phyloP scores from a whole-genome alignment of 371 early-diverging fungal species.

The Mortierella sp. region DNA sequence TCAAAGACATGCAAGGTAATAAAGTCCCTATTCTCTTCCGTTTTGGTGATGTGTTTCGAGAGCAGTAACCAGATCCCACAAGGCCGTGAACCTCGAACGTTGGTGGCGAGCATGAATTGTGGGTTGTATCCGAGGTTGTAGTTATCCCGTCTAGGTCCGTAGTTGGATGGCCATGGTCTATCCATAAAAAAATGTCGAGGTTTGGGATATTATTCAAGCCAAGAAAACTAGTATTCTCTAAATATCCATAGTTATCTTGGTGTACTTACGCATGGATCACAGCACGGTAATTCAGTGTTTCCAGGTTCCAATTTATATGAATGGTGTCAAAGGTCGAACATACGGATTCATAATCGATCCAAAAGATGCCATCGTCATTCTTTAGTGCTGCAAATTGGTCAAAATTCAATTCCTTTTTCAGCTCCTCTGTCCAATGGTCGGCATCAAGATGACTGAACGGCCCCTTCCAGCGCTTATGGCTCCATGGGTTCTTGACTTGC shows the following conservation, averaged over 20 bases:
- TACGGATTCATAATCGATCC: conserved; percentile 89
- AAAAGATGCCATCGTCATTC: conserved; percentile 74
- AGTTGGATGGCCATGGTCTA: conserved; percentile 71
- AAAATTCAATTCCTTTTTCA: conserved; percentile 75
- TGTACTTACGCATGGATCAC: conserved; percentile 61
- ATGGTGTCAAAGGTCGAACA: conserved; percentile 84
- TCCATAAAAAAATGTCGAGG: background rate
- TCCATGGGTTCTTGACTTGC: conserved; percentile 92
- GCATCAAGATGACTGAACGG: conserved; percentile 82
- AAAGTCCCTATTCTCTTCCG: conserved; percentile 87
- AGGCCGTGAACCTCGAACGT: conserved; percentile 67
- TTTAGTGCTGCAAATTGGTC: conserved; percentile 74
- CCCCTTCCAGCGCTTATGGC: conserved; percentile 88
- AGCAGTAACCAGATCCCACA: conserved; percentile 84
- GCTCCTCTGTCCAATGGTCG: conserved; percentile 77
- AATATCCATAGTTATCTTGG: background rate
- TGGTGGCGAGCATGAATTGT: conserved; percentile 75
- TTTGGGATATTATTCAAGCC: background rate
- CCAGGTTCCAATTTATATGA: conserved; percentile 91
- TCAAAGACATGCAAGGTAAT: conserved; percentile 88
- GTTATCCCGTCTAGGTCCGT: conserved; percentile 75
- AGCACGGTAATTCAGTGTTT: conserved; percentile 46
- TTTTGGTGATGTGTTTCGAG: conserved; percentile 84
- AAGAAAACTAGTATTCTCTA: background rate
- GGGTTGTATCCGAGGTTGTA: conserved; percentile 84